Base-by-base conservation (phyloP, 2,329 filamentous ascomycete genomes). In the Fusarium citri region DNA sequence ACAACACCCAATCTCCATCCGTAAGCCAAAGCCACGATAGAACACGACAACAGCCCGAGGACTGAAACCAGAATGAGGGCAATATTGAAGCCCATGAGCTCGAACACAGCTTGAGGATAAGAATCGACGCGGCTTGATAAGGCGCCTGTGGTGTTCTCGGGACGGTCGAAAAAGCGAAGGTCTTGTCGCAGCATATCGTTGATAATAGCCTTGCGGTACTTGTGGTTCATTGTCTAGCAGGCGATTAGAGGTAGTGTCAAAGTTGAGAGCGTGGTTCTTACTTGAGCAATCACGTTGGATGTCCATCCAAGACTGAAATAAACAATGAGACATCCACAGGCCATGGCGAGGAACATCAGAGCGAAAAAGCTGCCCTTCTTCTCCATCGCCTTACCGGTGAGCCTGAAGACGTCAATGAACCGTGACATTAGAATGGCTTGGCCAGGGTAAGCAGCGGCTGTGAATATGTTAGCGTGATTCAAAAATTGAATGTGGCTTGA, bases 1-100 rank as follows among this genome's bases (percentile, higher is more conserved):
- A 84, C 79, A 11, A 81, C 77, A 0, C 81, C 83, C 6, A 86
- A 73, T 48, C 83, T 84, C 83, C 83, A 86, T 15, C 79, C 79
- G 54, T 79, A 76, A 1, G 73, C 80, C 14, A 87, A 74, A 0
- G 79, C 80, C 0, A 87, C 68, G 8, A 83, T 75, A 41, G 74
- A 74, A 28, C 58, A 49, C 1, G 40, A 37, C 7, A 20, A 78
- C 30, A 82, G 56, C 3, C 77, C 59, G 5, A 76, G 68, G n/a
- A 80, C 75, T 20, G 78, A 14, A 14, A 81, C 76, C 8, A 81
- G 68, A 8, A 72, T 76, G 20, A 62, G 46, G 5, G 34, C 37
- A 6, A 81, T 64, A 42, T 80, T 82, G 56, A 77, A 75, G 1
- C 78, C 77, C 76, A 81, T 78, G 1, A 82, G 75, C 66, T 80